Percentiles rank a stretch among this genome's conserved stretches.
These are phyloP conservation scores for Logfia minima DNA, from an alignment of 129 eudicot genomes.

Conservation along the genomic window DNA sequence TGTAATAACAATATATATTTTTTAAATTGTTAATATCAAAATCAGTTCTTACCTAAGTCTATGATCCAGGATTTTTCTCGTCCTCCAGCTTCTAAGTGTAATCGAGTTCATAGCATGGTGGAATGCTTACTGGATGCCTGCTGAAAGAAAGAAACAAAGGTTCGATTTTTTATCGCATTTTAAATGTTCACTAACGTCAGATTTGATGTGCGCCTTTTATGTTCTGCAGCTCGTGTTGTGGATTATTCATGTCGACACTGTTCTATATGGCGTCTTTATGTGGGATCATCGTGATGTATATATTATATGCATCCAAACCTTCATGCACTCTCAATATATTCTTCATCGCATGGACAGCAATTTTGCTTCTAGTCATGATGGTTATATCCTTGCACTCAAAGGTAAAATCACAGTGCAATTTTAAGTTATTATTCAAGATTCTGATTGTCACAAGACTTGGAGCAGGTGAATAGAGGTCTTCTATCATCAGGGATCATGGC, in stretches of 20 bases:
- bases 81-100: conserved; percentile 88
- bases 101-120: conserved; percentile 97
- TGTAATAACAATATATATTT: too few relatives aligned
- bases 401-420: conserved; percentile 36
- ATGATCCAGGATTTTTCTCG: conserved; percentile 71
- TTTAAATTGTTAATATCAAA: background rate
- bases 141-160: conserved; percentile 63
- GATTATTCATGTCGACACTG: conserved; percentile 80
- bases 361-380: conserved; percentile 88
- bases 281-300: conserved; percentile 74
- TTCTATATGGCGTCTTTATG: conserved; percentile 66
- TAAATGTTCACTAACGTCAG: background rate
- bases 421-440: background rate
- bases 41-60: conserved; percentile 17
- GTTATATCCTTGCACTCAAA: conserved; percentile 79
- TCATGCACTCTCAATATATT: conserved; percentile 92
- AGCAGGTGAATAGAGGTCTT: conserved; percentile 90
- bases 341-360: conserved; percentile 85
- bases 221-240: conserved; percentile 70
- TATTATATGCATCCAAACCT: conserved; percentile 62
- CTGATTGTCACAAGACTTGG: conserved; percentile 12
- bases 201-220: background rate
- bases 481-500: conserved; percentile 99
- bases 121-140: conserved; percentile 89
- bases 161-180: conserved; percentile 1